A percentile compares a stretch with the other conserved stretches of the same genome.
phyloP scores from a whole-genome alignment of 768 basidiomycete genomes.

The Russula dissimulans region DNA sequence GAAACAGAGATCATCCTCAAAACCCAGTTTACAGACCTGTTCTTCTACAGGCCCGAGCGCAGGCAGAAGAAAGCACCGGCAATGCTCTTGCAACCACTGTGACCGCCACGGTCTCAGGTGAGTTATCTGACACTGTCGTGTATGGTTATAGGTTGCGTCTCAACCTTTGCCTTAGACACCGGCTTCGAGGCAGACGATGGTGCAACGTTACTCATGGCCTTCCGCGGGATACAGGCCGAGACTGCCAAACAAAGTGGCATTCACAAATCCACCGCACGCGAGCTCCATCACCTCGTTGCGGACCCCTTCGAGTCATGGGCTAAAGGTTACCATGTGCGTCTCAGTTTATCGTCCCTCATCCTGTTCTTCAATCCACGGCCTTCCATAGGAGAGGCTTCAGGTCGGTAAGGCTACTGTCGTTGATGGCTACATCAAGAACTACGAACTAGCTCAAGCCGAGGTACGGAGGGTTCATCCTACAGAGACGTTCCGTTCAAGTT shows the following conservation, averaged over 20 bases:
- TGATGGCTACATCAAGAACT: slow-evolving; percentile 39
- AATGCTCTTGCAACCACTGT: slow-evolving; percentile 42
- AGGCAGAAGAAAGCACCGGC: slow-evolving; percentile 60
- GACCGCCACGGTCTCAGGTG: slow-evolving; percentile 40
- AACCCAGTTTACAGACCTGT: neutral
- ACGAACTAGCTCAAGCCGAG: slow-evolving; percentile 59
- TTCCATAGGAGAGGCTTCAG: slow-evolving; percentile 11
- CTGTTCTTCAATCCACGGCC: neutral
- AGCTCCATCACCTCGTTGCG: slow-evolving; percentile 65
- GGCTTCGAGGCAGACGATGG: slow-evolving; percentile 79
- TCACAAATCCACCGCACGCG: slow-evolving; percentile 62
- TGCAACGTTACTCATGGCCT: slow-evolving; percentile 70
- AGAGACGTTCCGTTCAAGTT: neutral
- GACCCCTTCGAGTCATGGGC: slow-evolving; percentile 82
- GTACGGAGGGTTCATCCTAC: slow-evolving; percentile 29
- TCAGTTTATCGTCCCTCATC: neutral
- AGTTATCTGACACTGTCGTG: slow-evolving; percentile 16
- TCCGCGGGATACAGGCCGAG: slow-evolving; percentile 73
- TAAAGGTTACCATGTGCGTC: slow-evolving; percentile 52
- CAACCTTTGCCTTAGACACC: slow-evolving; percentile 31
- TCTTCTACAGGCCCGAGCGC: slow-evolving; percentile 54
- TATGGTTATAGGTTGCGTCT: neutral
- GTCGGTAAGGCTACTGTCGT: slow-evolving; percentile 15
- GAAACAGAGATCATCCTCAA: slow-evolving; percentile 27
- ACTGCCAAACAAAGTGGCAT: slow-evolving; percentile 61